These are phyloP conservation scores for Epichloe elymi DNA, from an alignment of 2,329 filamentous ascomycete species.

Conservation along the genomic window DNA sequence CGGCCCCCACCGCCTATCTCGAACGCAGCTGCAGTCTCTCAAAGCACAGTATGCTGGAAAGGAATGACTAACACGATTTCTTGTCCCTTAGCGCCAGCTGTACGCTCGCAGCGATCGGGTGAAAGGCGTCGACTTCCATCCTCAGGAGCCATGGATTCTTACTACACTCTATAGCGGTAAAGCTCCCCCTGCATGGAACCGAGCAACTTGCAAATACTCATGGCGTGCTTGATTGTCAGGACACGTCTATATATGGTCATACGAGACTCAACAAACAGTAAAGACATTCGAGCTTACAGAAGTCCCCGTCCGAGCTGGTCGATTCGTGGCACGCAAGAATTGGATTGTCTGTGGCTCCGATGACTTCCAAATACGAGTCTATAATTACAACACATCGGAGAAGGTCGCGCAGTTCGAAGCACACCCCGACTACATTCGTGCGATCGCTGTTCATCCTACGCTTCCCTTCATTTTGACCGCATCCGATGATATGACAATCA, in stretches of 20 bases:
- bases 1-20: constrained; percentile 5
- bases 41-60: neutral
- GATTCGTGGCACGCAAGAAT: constrained; percentile 95
- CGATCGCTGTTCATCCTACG: constrained; percentile 88
- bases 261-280: constrained; percentile 90
- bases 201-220: neutral
- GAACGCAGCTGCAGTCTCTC: neutral
- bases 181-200: neutral
- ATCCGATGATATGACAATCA: constrained; percentile 97
- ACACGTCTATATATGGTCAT: constrained; percentile 98
- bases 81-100: constrained; percentile 26
- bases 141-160: constrained; percentile 90
- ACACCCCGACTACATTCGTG: constrained; percentile 95
- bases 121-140: constrained; percentile 95
- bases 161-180: constrained; percentile 91
- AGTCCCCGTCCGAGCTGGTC: constrained; percentile 90
- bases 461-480: constrained; percentile 94
- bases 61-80: neutral
- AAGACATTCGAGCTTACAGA: constrained; percentile 99
- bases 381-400: constrained; percentile 99
- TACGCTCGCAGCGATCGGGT: constrained; percentile 83
- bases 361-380: constrained; percentile 77
- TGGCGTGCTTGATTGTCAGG: constrained; percentile 34
- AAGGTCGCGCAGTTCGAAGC: constrained; percentile 97
- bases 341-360: constrained; percentile 97